These are phyloP conservation scores for Heritiera fomes DNA, from an alignment of 345 rosid species.

Conservation along the genomic window DNA sequence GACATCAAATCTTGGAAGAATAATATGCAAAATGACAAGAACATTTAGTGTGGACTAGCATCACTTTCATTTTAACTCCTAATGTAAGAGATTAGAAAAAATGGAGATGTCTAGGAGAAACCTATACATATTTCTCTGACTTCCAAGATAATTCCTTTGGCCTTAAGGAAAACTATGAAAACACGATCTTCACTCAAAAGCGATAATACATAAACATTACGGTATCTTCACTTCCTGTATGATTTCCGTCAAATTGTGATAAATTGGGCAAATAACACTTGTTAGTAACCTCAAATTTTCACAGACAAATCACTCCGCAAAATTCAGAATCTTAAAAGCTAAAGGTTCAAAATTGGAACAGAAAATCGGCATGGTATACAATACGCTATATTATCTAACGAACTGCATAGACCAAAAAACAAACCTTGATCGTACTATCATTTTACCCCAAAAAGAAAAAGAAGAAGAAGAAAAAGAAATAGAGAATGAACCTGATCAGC, in stretches of 20 bases:
- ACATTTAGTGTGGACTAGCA: background rate
- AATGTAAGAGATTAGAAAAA: background rate
- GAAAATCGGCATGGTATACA: no score
- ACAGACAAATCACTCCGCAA: background rate
- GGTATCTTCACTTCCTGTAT: background rate
- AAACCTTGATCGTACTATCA: background rate
- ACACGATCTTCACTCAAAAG: background rate
- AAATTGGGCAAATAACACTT: background rate
- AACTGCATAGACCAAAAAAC: background rate
- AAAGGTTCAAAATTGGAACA: background rate
- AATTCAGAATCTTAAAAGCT: background rate
- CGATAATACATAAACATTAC: background rate
- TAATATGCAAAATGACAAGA: slow-evolving; percentile 1
- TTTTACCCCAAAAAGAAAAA: background rate
- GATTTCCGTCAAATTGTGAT: background rate
- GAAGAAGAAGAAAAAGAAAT: background rate
- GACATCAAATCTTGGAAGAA: slow-evolving; percentile 1
- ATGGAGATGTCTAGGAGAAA: background rate
- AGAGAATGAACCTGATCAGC: slow-evolving; percentile 43
- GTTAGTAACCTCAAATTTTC: background rate
- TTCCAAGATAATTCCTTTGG: background rate
- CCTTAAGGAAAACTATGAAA: background rate
- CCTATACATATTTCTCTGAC: background rate
- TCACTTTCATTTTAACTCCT: background rate
- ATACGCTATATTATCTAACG: background rate